phyloP scores from a whole-genome alignment of 23 red algal species.

The Gracilariopsis chorda region DNA sequence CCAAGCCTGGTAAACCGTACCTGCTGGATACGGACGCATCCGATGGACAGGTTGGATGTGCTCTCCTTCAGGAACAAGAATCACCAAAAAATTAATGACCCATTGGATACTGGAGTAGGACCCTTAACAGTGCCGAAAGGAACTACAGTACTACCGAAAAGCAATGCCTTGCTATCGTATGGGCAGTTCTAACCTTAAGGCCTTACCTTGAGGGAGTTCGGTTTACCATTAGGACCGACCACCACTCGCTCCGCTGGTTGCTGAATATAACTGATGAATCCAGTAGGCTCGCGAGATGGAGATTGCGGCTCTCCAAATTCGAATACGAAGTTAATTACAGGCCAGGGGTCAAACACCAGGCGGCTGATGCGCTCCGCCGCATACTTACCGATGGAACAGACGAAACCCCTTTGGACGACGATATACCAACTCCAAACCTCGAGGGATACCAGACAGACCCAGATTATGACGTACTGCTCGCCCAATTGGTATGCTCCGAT shows the following conservation, averaged over 20 bases:
- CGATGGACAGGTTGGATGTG: constrained; percentile 1
- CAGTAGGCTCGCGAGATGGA: neutral
- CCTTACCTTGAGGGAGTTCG: neutral
- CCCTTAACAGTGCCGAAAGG: neutral
- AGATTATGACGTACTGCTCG: neutral
- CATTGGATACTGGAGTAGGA: constrained; percentile 8
- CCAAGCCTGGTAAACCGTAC: neutral
- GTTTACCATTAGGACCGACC: constrained; percentile 28
- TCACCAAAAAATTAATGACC: neutral
- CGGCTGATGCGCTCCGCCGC: neutral
- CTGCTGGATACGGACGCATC: constrained; percentile 16
- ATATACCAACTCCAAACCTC: neutral
- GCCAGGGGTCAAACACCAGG: constrained; percentile 5
- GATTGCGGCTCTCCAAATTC: neutral
- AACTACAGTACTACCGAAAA: constrained; percentile 1
- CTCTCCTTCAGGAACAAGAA: neutral
- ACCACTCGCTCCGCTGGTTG: no score
- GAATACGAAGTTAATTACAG: neutral
- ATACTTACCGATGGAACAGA: neutral
- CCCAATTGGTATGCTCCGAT: neutral
- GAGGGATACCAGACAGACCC: neutral
- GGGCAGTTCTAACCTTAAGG: neutral
- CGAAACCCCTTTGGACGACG: neutral
- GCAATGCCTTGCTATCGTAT: constrained; percentile 18
- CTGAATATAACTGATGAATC: neutral